Evolutionary conservation across 2,329 filamentous ascomycete species (phyloP), one percentile per base, ranked within the genome.

Genomic region (Fusarium bactridioides): DNA sequence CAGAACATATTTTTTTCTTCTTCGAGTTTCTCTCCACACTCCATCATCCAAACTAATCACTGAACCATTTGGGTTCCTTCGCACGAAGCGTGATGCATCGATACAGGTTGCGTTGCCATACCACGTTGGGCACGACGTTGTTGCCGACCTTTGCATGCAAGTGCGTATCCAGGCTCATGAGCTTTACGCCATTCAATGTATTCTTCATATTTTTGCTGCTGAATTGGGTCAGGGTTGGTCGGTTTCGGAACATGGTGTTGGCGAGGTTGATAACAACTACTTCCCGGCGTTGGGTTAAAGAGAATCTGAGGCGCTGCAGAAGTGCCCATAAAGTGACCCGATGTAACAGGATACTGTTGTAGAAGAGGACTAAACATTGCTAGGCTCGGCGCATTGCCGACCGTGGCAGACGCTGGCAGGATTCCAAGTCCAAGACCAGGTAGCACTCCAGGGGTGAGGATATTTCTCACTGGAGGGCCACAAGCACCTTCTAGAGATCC

Each of bases 121-220:
- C 72, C 72, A 27, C 80, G 74, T 60, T 81, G 80, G 29, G 77
- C 78, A 56, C 83, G 79, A 29, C 79, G 76, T 64, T 83, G 82
- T 72, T 86, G 84, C 51, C 84, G 79, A 44, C 79, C 78, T 68
- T 84, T 84, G 77, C 85, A 86, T 70, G 82, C 79, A 64, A 83
- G 70, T 29, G 85, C 84, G 70, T 86, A 86, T 5, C 83, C 84
- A 10, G 85, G 85, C 70, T 86, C 83, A 51, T 83, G 82, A 27
- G 83, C 83, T 69, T 86, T 86, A 62, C 84, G 82, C 82, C 82
- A 85, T 74, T 86, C 85, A 38, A 86, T 82, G 70, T 82, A 86
- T 40, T 80, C 83, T 76, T 86, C 85, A 73, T 86, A 86, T 64
- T 80, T 79, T 65, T 84, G 83, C 74, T 86, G 85, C 31, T 80